These are phyloP conservation scores for Trichoderma koningiopsis DNA, from an alignment of 2,329 filamentous ascomycete species.

Conservation along the genomic window DNA sequence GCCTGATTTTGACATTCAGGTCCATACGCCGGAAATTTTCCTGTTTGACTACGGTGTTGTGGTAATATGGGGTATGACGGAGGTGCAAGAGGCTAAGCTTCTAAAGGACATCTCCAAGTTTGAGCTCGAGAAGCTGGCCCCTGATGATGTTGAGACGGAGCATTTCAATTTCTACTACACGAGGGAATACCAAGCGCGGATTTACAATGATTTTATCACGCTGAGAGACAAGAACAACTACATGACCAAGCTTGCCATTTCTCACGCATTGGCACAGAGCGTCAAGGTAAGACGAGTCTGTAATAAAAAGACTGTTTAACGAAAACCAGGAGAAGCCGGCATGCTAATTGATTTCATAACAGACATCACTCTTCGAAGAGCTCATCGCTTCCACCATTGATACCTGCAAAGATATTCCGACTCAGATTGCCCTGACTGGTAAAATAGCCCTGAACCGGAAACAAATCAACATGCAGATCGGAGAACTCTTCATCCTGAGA, in stretches of 20 bases:
- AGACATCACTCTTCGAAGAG: conserved; percentile 95
- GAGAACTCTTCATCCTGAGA: conserved; percentile 93
- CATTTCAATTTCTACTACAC: conserved; percentile 99
- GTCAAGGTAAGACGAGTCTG: conserved; percentile 67
- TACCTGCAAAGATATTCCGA: conserved; percentile 87
- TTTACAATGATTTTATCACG: conserved; percentile 99
- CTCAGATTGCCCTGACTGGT: conserved; percentile 88
- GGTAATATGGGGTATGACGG: conserved; percentile 97
- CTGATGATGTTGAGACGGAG: conserved; percentile 91
- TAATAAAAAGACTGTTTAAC: neutral
- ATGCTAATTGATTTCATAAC: neutral
- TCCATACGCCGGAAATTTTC: conserved; percentile 93
- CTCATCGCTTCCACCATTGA: conserved; percentile 92
- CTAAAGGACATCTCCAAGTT: conserved; percentile 94
- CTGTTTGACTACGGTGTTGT: conserved; percentile 97
- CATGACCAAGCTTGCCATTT: conserved; percentile 97
- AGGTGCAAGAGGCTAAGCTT: conserved; percentile 86
- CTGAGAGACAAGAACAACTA: conserved; percentile 92
- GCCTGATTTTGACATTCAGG: conserved; percentile 79
- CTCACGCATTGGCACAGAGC: conserved; percentile 90
- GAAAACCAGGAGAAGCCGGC: neutral
- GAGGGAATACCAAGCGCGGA: conserved; percentile 92
- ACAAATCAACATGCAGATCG: conserved; percentile 99
- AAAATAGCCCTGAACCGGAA: conserved; percentile 85
- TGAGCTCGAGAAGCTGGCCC: conserved; percentile 83